Evolutionary conservation across 306 rosid genomes (phyloP).

Genomic region (Lathyrus tuberosus): DNA sequence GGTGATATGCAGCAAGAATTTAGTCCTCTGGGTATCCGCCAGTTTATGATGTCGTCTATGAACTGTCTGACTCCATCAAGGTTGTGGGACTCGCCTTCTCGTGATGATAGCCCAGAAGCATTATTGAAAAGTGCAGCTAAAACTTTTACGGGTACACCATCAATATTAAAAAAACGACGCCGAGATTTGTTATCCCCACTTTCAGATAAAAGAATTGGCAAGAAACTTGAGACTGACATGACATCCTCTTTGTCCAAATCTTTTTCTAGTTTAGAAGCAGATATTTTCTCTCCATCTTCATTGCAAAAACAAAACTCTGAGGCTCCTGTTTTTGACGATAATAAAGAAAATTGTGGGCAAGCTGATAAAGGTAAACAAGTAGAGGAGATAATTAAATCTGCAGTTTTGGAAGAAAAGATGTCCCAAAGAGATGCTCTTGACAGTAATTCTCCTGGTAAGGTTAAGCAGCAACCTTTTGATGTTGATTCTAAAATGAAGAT

Average conservation of each 20-base stretch:
- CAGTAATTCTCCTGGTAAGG: conserved; percentile 45
- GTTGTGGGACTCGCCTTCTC: conserved; percentile 90
- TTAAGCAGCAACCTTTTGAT: conserved; percentile 44
- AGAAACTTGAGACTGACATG: conserved; percentile 69
- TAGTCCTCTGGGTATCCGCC: conserved; percentile 98
- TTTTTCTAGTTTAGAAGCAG: conserved; percentile 72
- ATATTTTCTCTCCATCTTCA: conserved; percentile 50
- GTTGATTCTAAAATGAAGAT: conserved; percentile 42
- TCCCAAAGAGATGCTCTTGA: conserved; percentile 43
- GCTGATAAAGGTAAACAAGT: conserved; percentile 38
- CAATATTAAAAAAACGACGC: conserved; percentile 87
- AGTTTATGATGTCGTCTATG: conserved; percentile 87
- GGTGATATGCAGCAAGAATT: conserved; percentile 92
- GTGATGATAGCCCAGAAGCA: conserved; percentile 75
- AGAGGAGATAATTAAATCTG: conserved; percentile 40
- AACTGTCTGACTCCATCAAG: conserved; percentile 85
- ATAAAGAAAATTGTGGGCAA: conserved; percentile 57
- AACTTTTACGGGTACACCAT: conserved; percentile 83
- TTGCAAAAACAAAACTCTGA: conserved; percentile 42
- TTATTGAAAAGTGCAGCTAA: conserved; percentile 89
- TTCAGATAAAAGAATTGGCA: conserved; percentile 78
- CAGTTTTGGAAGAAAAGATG: conserved; percentile 37
- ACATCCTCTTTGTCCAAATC: conserved; percentile 59
- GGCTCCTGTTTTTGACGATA: conserved; percentile 45
- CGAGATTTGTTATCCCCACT: conserved; percentile 83